Evolutionary conservation across 176 grass and related monocot species (phyloP), one percentile per base, ranked within the genome.

Genomic region (Leersia perrieri): DNA sequence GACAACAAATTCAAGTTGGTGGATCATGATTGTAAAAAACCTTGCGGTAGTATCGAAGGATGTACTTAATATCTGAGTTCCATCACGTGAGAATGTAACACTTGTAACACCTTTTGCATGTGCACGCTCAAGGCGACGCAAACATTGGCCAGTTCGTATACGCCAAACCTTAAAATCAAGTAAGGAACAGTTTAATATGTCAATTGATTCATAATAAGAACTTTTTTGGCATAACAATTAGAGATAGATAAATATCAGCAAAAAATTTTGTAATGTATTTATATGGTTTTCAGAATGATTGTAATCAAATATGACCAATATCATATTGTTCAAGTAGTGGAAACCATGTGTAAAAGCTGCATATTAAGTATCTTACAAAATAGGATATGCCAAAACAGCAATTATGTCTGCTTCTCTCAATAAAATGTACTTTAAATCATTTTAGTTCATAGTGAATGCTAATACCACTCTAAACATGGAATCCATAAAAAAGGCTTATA

Each of bases 1-100:
- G 28, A 80, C 34, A 72, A 25, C 72, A 78, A 78, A 38, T 72
- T 77, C 61, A 89, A 87, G 55, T 30, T 60, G 42, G 71, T 65
- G 68, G 41, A 63, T 58, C 68, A 73, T 80, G 85, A 68, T 49
- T 77, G 35, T 73, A 86, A 79, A 16, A 74, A 90, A 99, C 96
- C 96, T 99, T 32, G 90, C 88, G 47, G 96, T 95, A 80, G 80
- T 95, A 74, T 99, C 96, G 53, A 99, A 99, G 73, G 96, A 99
- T 88, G 96, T 75, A 87, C 96, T 99, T 73, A 95, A 81, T 83
- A 99, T 91, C 86, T 99, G 93, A 73, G 84, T 93, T 83, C 96
- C 90, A 35, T 99, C 96, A 63, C 96, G 87, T 86, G 96, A 99
- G 78, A 99, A 99, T 74, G 89, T 84, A 82, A 99, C 85, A 85